A percentile compares a stretch with the other conserved stretches of the same genome.
Evolutionary conservation across 257 asterid species (phyloP).

Genomic region (Linderniella brevidens): DNA sequence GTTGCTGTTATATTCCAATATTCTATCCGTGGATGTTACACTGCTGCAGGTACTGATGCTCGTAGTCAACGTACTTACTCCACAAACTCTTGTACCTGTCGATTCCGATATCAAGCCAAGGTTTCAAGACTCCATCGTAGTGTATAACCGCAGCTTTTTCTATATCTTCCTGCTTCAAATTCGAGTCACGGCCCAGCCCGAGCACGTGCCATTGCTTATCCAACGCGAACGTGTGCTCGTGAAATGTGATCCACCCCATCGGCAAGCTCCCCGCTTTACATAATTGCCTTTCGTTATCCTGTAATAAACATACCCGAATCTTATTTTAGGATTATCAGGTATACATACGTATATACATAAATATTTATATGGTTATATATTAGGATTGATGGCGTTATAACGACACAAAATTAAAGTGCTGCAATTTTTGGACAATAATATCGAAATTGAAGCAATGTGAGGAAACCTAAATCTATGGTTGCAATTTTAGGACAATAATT

Average conservation of each 20-base stretch:
- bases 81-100: constrained; percentile 56
- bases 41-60: constrained; percentile 61
- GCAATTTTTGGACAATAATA: no score
- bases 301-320: constrained; percentile 7
- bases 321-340: background rate
- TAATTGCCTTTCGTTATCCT: constrained; percentile 46
- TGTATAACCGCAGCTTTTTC: constrained; percentile 63
- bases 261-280: constrained; percentile 74
- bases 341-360: no score
- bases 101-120: constrained; percentile 81
- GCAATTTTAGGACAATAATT: no score
- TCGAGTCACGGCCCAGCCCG: constrained; percentile 64
- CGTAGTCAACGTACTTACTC: constrained; percentile 49
- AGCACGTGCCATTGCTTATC: constrained; percentile 64
- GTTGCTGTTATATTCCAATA: no score
- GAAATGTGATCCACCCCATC: constrained; percentile 77
- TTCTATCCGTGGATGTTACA: constrained; percentile 59
- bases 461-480: no score
- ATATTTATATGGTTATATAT: no score
- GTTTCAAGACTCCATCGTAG: constrained; percentile 71
- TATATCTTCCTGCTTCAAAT: constrained; percentile 28
- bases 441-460: no score
- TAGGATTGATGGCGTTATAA: no score
- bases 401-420: no score
- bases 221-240: constrained; percentile 36